Percentiles rank a stretch among this genome's conserved stretches.
These are phyloP conservation scores for Botryosphaeria dothidea DNA, from an alignment of 2,329 filamentous ascomycete genomes.

Conservation along the genomic window DNA sequence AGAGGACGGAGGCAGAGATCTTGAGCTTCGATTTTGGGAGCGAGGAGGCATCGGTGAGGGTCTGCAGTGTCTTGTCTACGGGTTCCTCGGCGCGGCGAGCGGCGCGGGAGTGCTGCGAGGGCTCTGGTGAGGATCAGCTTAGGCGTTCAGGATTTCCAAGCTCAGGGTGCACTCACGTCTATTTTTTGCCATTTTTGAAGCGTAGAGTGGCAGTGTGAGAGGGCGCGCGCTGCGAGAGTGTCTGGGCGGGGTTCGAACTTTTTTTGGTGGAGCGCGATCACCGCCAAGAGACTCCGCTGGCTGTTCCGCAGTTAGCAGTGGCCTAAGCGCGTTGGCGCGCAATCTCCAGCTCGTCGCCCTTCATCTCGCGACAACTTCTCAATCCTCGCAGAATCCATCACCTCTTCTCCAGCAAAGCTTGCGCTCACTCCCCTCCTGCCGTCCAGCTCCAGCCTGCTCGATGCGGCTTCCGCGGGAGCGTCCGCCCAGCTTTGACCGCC, in stretches of 20 bases:
- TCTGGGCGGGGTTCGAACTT: conserved; percentile 8
- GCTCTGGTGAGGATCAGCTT: conserved; percentile 43
- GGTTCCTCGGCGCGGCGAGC: conserved; percentile 72
- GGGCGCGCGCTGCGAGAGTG: not conserved
- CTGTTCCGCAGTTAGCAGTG: not conserved
- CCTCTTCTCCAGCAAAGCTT: not conserved
- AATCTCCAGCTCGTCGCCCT: conserved; percentile 17
- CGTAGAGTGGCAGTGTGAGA: not conserved
- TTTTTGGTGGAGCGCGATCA: conserved; percentile 16
- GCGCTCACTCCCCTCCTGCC: not conserved
- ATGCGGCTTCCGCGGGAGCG: conserved; percentile 15
- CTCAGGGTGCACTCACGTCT: too few species aligned
- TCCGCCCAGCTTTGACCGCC: not conserved
- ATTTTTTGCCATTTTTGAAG: conserved; percentile 11
- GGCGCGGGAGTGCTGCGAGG: conserved; percentile 71
- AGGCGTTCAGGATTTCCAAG: too few species aligned
- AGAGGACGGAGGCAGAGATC: conserved; percentile 57
- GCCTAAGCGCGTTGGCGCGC: not conserved
- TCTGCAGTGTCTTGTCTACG: conserved; percentile 67
- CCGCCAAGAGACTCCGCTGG: not conserved
- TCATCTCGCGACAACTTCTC: conserved; percentile 15
- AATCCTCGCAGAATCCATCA: not conserved
- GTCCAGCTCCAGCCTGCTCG: conserved; percentile 8
- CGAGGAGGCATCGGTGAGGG: conserved; percentile 44
- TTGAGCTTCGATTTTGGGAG: conserved; percentile 29